Evolutionary conservation across 257 asterid genomes (phyloP).

Genomic region (Solanum raphanifolium): DNA sequence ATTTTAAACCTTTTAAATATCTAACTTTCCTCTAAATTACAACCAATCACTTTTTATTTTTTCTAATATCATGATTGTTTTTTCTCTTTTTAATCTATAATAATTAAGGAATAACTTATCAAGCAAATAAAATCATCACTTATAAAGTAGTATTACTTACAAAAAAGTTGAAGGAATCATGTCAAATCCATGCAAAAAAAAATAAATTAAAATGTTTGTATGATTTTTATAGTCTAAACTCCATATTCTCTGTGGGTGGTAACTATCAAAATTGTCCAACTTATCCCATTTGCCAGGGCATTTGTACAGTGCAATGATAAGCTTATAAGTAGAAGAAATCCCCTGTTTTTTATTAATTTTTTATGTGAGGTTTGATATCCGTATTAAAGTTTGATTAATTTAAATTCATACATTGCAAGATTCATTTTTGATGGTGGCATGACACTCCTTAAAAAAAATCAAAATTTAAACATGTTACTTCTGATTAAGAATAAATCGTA

Average conservation of each 20-base stretch:
- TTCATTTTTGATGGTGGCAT: too few species aligned
- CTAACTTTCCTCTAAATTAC: not conserved
- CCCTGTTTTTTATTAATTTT: not conserved
- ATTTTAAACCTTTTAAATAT: not conserved
- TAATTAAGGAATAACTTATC: not conserved
- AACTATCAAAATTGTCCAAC: not conserved
- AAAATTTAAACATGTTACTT: too few species aligned
- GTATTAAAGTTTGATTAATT: too few species aligned
- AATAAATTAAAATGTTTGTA: too few species aligned
- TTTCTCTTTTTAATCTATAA: not conserved
- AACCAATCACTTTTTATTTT: not conserved
- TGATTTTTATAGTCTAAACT: not conserved
- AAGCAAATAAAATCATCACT: not conserved
- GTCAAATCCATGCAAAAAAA: too few species aligned
- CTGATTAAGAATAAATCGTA: too few species aligned
- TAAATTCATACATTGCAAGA: not conserved
- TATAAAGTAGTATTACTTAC: not conserved
- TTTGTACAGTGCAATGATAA: not conserved
- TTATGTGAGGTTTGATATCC: not conserved
- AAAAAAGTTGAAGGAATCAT: too few species aligned
- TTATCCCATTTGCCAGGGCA: not conserved
- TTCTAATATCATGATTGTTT: not conserved
- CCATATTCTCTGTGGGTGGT: not conserved
- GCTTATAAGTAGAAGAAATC: not conserved
- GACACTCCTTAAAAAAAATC: too few species aligned